Evolutionary conservation across 2,329 filamentous ascomycete genomes (phyloP).

Genomic region (Neofusicoccum sp.): DNA sequence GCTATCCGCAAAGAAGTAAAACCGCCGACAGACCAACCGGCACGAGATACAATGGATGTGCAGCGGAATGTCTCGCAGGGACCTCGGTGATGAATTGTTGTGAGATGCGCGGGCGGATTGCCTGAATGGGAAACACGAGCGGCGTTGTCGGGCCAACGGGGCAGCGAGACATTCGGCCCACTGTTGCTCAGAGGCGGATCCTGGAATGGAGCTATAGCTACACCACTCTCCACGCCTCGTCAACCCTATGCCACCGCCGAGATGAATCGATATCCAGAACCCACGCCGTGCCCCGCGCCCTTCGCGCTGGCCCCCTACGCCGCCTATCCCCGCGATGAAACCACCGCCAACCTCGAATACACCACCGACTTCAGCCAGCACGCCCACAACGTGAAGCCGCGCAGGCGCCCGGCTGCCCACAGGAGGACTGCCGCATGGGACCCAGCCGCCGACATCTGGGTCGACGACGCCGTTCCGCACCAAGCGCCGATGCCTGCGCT

Average conservation of each 20-base stretch:
- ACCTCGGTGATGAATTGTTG: no score
- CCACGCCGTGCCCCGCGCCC: slow-evolving; percentile 37
- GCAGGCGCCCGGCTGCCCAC: slow-evolving; percentile 28
- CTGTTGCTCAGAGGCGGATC: not conserved
- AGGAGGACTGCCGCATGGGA: slow-evolving; percentile 30
- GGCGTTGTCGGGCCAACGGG: slow-evolving; percentile 7
- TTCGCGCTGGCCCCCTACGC: slow-evolving; percentile 17
- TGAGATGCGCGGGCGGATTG: no score
- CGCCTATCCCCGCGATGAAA: slow-evolving; percentile 23
- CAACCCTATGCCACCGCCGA: slow-evolving; percentile 11
- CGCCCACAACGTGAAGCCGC: slow-evolving; percentile 32
- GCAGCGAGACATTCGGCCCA: not conserved
- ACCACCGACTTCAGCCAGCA: slow-evolving; percentile 35
- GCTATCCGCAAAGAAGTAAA: no score
- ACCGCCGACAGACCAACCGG: no score
- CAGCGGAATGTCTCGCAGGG: not conserved
- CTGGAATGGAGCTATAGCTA: not conserved
- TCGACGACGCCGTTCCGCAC: slow-evolving; percentile 34
- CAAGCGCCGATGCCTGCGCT: slow-evolving; percentile 29
- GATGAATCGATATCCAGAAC: slow-evolving; percentile 36
- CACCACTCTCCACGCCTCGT: not conserved
- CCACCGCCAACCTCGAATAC: slow-evolving; percentile 39
- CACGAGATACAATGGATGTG: not conserved
- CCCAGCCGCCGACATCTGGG: slow-evolving; percentile 33
- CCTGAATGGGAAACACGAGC: no score